Base-by-base conservation (phyloP, 2,329 filamentous ascomycete genomes). In the Aspergillus flavus region DNA sequence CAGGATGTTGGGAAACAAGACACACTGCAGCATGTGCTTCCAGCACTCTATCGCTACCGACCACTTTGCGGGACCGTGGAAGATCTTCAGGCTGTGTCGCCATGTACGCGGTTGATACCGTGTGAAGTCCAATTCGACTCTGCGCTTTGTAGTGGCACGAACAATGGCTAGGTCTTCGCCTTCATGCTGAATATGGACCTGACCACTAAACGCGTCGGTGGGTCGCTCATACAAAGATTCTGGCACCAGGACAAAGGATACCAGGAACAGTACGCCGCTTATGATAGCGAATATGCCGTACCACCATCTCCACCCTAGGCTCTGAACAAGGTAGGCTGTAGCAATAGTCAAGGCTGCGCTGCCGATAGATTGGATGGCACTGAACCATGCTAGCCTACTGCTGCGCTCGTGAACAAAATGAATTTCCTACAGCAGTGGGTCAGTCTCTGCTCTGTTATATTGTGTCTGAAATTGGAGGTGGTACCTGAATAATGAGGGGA, bases 301-400 rank as follows among this genome's bases (percentile, higher is more conserved):
- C 64, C 64, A 65, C 64, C 64, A 65, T 1, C 64, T 50, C 64
- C 64, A 65, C 5, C 64, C 61, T 6, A 62, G 62, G 12, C 53
- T 43, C 10, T 50, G 50, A 21, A 65, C 64, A 23, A 65, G 59
- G 30, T 65, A 65, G 16, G 64, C 61, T 3, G 39, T 41, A 10
- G 39, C 39, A 41, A 41, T 41, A 0, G 39, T 41, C 39, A 41
- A 41, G 39, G 39, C 39, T 1, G 39, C 39, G 7, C 39, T 41
- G 6, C 39, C 39, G 10, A 41, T 41, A 41, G 39, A 41, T 41
- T 41, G 39, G 39, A 41, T 41, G 16, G 39, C 39, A 19, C 39
- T 41, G 39, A 41, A 41, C 39, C 39, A 41, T 10, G 39, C 39
- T n/a, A 41, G 16, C 14, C 39, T 41, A 4, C 39, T 41, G n/a